These are phyloP conservation scores for Solanum appendiculatum DNA, from an alignment of 257 asterid species.

Conservation along the genomic window DNA sequence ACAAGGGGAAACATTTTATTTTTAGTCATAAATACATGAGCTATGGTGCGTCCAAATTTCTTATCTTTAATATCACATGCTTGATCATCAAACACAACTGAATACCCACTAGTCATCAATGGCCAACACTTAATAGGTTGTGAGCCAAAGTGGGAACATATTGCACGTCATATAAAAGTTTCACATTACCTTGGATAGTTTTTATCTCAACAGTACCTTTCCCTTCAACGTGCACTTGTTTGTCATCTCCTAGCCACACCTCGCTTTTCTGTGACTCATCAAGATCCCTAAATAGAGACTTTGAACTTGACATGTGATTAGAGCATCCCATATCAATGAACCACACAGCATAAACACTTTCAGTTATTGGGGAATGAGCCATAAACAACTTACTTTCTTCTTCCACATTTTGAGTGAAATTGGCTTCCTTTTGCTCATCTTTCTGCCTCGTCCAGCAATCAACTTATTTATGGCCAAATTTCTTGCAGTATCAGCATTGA, in stretches of 20 bases:
- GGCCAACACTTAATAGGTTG: constrained; percentile 5
- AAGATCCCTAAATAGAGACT: not conserved
- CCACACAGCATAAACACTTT: not conserved
- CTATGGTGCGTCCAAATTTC: not conserved
- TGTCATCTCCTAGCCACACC: not conserved
- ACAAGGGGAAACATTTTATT: not conserved
- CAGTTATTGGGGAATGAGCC: not conserved
- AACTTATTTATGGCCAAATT: not conserved
- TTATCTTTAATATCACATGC: not conserved
- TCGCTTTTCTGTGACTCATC: not conserved
- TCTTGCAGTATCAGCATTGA: not conserved
- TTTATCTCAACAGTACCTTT: not conserved
- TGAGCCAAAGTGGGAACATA: not conserved
- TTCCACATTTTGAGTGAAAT: not conserved
- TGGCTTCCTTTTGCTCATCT: not conserved
- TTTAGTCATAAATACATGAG: not conserved
- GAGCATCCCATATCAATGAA: not conserved
- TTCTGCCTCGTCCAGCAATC: not conserved
- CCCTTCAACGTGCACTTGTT: not conserved
- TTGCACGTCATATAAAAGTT: not conserved
- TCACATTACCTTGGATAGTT: not conserved
- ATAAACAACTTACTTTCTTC: not conserved
- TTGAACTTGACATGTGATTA: not conserved
- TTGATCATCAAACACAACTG: not conserved
- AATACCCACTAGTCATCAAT: constrained; percentile 1